Conservation (phyloP, 1,139 yeast species). For the Arxiozyma heterogenica region DNA sequence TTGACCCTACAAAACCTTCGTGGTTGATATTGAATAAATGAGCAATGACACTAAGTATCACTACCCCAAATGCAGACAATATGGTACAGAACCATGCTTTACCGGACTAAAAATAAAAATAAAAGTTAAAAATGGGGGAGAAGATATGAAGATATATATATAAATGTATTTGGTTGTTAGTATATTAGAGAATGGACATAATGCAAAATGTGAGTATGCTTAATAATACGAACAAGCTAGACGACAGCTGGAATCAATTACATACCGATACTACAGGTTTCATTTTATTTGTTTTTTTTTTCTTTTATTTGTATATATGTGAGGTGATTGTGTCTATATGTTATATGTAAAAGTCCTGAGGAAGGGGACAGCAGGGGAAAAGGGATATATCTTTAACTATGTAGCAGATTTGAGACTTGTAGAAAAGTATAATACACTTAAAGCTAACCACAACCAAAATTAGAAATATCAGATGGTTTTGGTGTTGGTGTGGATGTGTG, state of each 20-base stretch:
- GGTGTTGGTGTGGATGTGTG: too few species aligned
- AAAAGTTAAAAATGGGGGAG: too few species aligned
- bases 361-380: too few species aligned
- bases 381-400: too few species aligned
- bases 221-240: too few species aligned
- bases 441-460: too few species aligned
- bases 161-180: conserved; percentile 1
- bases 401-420: too few species aligned
- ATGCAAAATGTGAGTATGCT: background rate
- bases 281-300: conserved; percentile 29
- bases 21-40: conserved; percentile 69
- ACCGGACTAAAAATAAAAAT: conserved; percentile 41
- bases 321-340: background rate
- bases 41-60: conserved; percentile 78
- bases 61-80: conserved; percentile 81
- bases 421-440: too few species aligned
- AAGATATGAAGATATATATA: too few species aligned
- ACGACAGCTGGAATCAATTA: conserved; percentile 4
- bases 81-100: conserved; percentile 95
- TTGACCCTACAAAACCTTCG: conserved; percentile 89
- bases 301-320: too few species aligned
- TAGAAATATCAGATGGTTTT: too few species aligned
- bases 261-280: conserved; percentile 40
- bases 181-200: background rate
- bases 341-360: too few species aligned